Evolutionary conservation across 176 grass and related monocot genomes (phyloP), one percentile per base, ranked within the genome.

Genomic region (Poa annua): DNA sequence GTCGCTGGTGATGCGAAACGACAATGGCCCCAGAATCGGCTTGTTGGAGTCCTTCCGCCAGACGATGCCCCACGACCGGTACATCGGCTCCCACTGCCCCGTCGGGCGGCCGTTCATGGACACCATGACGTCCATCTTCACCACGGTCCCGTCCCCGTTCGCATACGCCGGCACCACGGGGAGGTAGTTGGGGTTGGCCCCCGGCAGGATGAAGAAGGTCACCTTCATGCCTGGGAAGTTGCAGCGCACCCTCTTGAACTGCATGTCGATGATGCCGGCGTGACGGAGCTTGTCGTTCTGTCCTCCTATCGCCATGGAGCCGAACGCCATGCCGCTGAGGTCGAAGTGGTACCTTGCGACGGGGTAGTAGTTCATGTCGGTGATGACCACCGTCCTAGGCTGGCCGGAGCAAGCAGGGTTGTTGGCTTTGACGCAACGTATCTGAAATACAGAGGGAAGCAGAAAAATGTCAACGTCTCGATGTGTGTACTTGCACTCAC

Each of bases 281-380:
- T 75, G 66, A 42, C 91, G 87, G 74, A 92, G 91, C 85, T 78
- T 5, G 67, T 92, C 91, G 64, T 15, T 84, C 15, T 8, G 50
- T 22, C 91, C 91, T 8, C 50, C 3, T 49, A 39, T 15, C 1
- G 91, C 87, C 91, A 92, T 89, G 82, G 91, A 75, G 21, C 91
- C 91, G 73, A 92, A 92, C 20, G 88, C 83, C 19, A 85, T 92
- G 76, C 91, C 91, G 51, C 91, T 92, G 32, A 92, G 88, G 85
- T 92, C 91, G 73, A 92, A 89, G 78, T 92, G 91, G 81, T 74
- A 87, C 77, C 75, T 83, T 29, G 88, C 2, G 0, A 90, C 85
- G 0, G 89, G 89, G 61, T 90, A 87, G 80, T 90, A 90, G 89
- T 90, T 90, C 89, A 84, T 90, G 83, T 93, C 92, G 14, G 86